Percentiles rank a stretch among this genome's conserved stretches.
These are phyloP conservation scores for Aureobasidium zeae DNA, from an alignment of 2,329 filamentous ascomycete genomes.

Conservation along the genomic window DNA sequence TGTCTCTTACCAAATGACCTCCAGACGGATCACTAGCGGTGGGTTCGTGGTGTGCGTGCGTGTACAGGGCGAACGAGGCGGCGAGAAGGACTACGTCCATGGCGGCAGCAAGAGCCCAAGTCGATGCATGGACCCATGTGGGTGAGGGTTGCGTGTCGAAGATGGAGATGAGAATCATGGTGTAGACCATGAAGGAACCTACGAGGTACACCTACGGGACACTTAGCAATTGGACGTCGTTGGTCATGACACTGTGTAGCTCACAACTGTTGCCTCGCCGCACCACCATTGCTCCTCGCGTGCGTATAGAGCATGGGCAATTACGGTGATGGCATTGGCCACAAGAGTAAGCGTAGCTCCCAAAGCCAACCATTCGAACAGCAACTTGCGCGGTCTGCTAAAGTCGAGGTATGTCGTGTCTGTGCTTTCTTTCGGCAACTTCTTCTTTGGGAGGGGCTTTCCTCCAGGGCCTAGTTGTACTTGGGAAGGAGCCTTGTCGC, in stretches of 20 bases:
- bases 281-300: constrained; percentile 69
- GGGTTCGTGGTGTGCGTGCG: constrained; percentile 55
- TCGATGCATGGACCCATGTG: constrained; percentile 65
- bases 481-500: constrained; percentile 33
- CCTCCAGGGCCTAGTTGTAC: constrained; percentile 70
- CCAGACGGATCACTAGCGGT: constrained; percentile 39
- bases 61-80: constrained; percentile 60
- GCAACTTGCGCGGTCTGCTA: constrained; percentile 55
- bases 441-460: constrained; percentile 68
- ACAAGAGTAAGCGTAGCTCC: constrained; percentile 66
- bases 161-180: constrained; percentile 76
- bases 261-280: constrained; percentile 65
- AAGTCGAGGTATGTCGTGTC: constrained; percentile 46
- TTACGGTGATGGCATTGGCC: constrained; percentile 62
- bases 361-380: constrained; percentile 67
- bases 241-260: constrained; percentile 26
- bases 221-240: constrained; percentile 7
- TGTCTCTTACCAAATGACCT: constrained; percentile 28
- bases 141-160: constrained; percentile 77
- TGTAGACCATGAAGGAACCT: constrained; percentile 77
- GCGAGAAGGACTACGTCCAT: constrained; percentile 66
- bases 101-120: constrained; percentile 65
- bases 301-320: constrained; percentile 61
- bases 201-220: constrained; percentile 66
- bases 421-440: constrained; percentile 33